These are phyloP conservation scores for Penicillium lividum DNA, from an alignment of 495 filamentous ascomycete genomes.

Conservation along the genomic window DNA sequence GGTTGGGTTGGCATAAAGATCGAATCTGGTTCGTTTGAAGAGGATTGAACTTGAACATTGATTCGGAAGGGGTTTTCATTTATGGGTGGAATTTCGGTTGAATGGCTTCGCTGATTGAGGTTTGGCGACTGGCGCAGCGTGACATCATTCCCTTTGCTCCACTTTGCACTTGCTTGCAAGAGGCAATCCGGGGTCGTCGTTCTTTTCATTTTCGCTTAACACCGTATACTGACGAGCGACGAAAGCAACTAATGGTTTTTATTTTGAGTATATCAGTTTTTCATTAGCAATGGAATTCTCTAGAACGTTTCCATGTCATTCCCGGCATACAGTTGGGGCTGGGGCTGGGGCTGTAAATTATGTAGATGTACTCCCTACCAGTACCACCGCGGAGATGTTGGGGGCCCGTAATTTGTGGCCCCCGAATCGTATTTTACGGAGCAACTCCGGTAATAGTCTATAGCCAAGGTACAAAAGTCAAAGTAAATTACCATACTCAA, in stretches of 20 bases:
- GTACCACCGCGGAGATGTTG: no score
- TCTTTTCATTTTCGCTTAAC: background rate
- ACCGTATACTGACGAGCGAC: slow-evolving; percentile 19
- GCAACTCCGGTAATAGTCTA: no score
- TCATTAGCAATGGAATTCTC: background rate
- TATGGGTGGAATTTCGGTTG: background rate
- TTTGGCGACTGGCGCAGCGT: slow-evolving; percentile 1
- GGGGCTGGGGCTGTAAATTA: background rate
- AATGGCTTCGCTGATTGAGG: background rate
- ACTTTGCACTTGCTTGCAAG: background rate
- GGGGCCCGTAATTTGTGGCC: no score
- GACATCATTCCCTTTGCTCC: slow-evolving; percentile 3
- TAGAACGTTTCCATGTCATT: background rate
- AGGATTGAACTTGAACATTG: background rate
- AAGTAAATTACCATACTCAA: no score
- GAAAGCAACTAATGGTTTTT: slow-evolving; percentile 11
- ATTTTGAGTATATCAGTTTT: background rate
- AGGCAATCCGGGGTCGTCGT: background rate
- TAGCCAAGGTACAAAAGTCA: no score
- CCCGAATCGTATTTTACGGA: no score
- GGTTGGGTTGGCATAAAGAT: background rate
- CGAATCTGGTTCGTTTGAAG: slow-evolving; percentile 1
- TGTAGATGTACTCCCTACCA: background rate
- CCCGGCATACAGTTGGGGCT: background rate
- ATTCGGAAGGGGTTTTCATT: background rate